Conservation (phyloP, 768 basidiomycete species). For the Rhodotorula taiwanensis region DNA sequence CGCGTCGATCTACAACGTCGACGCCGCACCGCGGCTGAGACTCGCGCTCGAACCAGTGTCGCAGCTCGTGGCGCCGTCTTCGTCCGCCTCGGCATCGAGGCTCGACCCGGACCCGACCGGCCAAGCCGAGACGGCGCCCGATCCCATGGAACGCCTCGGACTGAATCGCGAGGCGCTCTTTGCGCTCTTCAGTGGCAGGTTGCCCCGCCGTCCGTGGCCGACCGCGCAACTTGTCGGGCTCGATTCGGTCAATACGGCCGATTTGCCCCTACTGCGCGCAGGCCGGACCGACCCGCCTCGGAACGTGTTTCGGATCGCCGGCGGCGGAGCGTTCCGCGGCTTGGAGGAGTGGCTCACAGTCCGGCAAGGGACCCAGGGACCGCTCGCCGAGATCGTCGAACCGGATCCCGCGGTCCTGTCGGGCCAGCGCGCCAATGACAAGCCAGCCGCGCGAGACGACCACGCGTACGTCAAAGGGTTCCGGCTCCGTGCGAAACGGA, state of each 20-base stretch:
- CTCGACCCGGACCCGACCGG: background rate
- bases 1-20: background rate
- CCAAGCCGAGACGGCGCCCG: background rate
- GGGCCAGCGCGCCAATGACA: too few relatives aligned
- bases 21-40: background rate
- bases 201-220: slow-evolving; percentile 17
- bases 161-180: slow-evolving; percentile 9
- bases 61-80: background rate
- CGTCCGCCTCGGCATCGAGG: too few relatives aligned
- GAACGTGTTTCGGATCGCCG: background rate
- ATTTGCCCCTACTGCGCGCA: background rate
- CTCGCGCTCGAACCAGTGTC: slow-evolving; percentile 11
- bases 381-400: slow-evolving; percentile 5
- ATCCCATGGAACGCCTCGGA: background rate
- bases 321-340: slow-evolving; percentile 17
- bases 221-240: slow-evolving; percentile 21
- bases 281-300: background rate
- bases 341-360: slow-evolving; percentile 5
- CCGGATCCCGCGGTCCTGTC: background rate
- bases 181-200: slow-evolving; percentile 13
- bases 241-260: background rate
- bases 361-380: background rate
- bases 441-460: slow-evolving; percentile 1
- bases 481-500: slow-evolving; percentile 11
- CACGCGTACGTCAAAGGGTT: slow-evolving; percentile 18